Conservation (phyloP, 148 eudicot genomes). For the Fagopyrum esculentum region DNA sequence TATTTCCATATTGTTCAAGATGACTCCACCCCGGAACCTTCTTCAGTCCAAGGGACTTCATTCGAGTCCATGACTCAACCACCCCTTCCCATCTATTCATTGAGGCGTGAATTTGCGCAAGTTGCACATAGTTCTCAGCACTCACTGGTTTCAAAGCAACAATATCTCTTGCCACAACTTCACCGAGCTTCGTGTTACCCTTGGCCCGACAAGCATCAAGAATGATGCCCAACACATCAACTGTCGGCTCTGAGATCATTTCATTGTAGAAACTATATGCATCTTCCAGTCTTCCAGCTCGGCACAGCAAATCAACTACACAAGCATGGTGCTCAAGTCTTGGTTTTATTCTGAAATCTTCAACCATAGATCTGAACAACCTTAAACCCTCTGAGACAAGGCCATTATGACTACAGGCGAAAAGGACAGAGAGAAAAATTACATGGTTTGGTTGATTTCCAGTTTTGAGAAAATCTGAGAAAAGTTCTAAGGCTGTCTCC, state of each 20-base stretch:
- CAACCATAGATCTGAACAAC: conserved; percentile 56
- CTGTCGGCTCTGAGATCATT: conserved; percentile 42
- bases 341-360: conserved; percentile 46
- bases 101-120: conserved; percentile 74
- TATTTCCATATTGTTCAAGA: conserved; percentile 54
- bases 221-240: conserved; percentile 70
- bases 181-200: conserved; percentile 47
- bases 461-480: conserved; percentile 28
- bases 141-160: conserved; percentile 34
- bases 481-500: conserved; percentile 55
- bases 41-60: conserved; percentile 73
- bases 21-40: conserved; percentile 88
- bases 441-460: conserved; percentile 58
- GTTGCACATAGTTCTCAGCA: conserved; percentile 68
- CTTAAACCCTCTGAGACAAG: conserved; percentile 59
- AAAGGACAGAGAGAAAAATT: conserved; percentile 56
- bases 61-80: conserved; percentile 62
- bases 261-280: conserved; percentile 57
- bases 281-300: conserved; percentile 69
- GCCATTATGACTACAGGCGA: conserved; percentile 78
- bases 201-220: conserved; percentile 72
- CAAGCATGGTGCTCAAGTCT: conserved; percentile 71
- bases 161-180: conserved; percentile 49
- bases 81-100: conserved; percentile 76
- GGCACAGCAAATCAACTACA: conserved; percentile 79